Evolutionary conservation across 2,329 filamentous ascomycete species (phyloP), one percentile per base, ranked within the genome.

Genomic region (Trichoderma sp.): DNA sequence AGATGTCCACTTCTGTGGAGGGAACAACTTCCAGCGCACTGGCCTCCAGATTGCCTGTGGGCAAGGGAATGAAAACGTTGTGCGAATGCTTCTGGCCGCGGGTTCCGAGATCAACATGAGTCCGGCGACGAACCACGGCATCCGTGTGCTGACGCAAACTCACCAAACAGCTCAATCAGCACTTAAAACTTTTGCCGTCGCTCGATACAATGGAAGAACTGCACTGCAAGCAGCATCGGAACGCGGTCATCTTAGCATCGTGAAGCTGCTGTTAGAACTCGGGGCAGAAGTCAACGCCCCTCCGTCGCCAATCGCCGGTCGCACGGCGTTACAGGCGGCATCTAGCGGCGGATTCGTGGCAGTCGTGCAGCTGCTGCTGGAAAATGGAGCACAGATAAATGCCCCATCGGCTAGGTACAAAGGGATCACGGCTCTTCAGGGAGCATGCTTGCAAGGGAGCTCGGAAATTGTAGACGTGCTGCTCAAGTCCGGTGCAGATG

Each of bases 381-480:
- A 72, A 4, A 76, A 76, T 9, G 80, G 79, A 1, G 81, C 80
- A 3, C 75, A 79, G 28, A 76, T 81, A 24, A 76, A 83, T 66
- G 79, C 79, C 72, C 78, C 75, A 71, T 79, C 76, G 63, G 76
- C 79, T 9, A 80, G 79, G 43, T 80, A 76, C 76, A 80, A 74
- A 80, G 81, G 73, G 74, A 53, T 65, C 30, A 86, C 74, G 78
- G 83, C 77, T 74, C 82, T 80, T 77, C 84, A 75, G 78, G 76
- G 75, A 72, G 82, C 79, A 78, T 85, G 76, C 24, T 71, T 77
- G 3, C 73, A 64, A 4, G 78, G 78, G 6, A 72, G 73, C 18
- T 3, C 74, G 0, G 71, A 73, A 0, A 69, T 82, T 5, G 76
- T 80, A 6, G 65, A 74, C 4, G 70, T 74, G 0, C 71, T 83